A percentile compares a stretch with the other conserved stretches of the same genome.
phyloP scores from a whole-genome alignment of 2,329 filamentous ascomycete genomes.

The Eurotiales sp. region DNA sequence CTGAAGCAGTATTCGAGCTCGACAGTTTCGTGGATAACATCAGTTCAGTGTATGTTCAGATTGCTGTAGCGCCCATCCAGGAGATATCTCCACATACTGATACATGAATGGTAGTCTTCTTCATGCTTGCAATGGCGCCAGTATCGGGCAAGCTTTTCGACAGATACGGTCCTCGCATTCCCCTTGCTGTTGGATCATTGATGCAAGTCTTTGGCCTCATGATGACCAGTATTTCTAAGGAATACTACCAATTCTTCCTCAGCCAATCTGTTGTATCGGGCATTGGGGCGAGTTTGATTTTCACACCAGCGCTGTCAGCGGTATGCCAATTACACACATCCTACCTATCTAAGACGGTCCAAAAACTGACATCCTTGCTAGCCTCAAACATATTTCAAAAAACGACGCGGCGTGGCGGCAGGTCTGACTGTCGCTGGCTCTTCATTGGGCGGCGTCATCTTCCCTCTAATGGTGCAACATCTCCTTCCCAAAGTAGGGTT shows the following conservation, averaged over 20 bases:
- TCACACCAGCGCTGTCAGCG: constrained; percentile 53
- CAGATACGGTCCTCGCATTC: constrained; percentile 45
- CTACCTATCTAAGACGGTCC: no score
- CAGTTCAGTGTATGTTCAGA: constrained; percentile 5
- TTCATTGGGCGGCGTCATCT: constrained; percentile 56
- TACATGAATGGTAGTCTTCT: constrained; percentile 34
- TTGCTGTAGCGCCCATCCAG: not conserved
- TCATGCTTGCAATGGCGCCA: constrained; percentile 51
- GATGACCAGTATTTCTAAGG: constrained; percentile 48
- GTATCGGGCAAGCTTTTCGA: constrained; percentile 53
- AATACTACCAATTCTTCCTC: constrained; percentile 54
- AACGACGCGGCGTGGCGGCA: constrained; percentile 6
- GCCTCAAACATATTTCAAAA: constrained; percentile 32
- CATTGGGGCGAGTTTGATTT: constrained; percentile 51
- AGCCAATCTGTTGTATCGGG: constrained; percentile 51
- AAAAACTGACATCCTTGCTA: constrained; percentile 48
- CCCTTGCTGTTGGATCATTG: constrained; percentile 44
- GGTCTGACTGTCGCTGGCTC: constrained; percentile 27
- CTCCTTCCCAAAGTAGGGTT: constrained; percentile 55
- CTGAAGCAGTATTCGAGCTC: constrained; percentile 9
- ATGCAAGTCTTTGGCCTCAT: constrained; percentile 51
- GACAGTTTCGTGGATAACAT: constrained; percentile 12
- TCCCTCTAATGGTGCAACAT: constrained; percentile 59
- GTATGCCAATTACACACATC: constrained; percentile 33
- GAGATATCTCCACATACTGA: not conserved